Percentiles rank a stretch among this genome's conserved stretches.
Conservation (phyloP, 805 yeast genomes). For the Danielia oregonensis region DNA sequence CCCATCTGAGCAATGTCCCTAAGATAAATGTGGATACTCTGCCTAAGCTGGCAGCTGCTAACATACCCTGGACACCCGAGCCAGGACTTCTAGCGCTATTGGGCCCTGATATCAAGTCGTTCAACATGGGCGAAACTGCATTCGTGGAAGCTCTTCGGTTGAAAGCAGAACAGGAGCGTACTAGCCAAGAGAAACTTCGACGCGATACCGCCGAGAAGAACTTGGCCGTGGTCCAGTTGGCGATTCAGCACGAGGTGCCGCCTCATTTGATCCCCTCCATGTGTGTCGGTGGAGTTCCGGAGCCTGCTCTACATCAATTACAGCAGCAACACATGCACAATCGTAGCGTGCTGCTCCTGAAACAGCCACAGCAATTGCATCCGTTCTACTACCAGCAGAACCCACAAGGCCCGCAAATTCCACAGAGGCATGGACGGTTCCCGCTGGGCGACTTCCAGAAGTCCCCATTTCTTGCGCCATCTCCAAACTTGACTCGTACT, state of each 20-base stretch:
- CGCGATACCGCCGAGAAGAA: conserved; percentile 60
- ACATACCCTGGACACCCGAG: conserved; percentile 1
- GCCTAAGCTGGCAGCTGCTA: background rate
- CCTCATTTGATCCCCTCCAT: conserved; percentile 57
- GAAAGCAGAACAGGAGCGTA: conserved; percentile 69
- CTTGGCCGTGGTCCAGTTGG: conserved; percentile 58
- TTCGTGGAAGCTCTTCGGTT: conserved; percentile 56
- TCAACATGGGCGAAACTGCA: conserved; percentile 58
- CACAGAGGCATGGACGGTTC: too few species aligned
- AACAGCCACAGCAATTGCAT: too few species aligned
- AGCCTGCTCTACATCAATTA: too few species aligned
- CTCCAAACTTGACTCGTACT: conserved; percentile 5
- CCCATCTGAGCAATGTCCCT: too few species aligned
- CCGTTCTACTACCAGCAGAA: background rate
- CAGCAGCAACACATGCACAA: too few species aligned
- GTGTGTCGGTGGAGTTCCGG: conserved; percentile 34
- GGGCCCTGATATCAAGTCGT: conserved; percentile 49
- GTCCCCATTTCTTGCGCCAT: conserved; percentile 7
- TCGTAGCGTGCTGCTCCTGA: too few species aligned
- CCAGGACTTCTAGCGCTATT: conserved; percentile 35
- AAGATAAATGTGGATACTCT: too few species aligned
- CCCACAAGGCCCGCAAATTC: background rate
- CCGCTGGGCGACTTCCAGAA: conserved; percentile 3
- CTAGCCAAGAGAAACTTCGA: conserved; percentile 74
- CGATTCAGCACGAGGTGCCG: conserved; percentile 62